Base-by-base conservation (phyloP, 352 stramenopile species). In the Phytophthora cryptogea region DNA sequence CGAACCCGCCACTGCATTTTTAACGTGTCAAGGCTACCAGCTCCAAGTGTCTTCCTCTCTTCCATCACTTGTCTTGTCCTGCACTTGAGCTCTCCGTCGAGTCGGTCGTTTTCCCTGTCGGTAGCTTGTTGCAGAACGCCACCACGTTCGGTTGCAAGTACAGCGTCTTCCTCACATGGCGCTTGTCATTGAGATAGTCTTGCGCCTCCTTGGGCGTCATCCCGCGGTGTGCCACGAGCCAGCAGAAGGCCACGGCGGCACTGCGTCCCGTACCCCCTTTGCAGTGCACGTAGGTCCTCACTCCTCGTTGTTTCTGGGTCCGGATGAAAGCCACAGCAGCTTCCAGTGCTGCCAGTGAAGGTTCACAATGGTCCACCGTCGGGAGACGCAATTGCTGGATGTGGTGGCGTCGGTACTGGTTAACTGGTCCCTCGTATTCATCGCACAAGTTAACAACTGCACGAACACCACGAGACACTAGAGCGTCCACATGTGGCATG, bases 401-500 rank as follows among this genome's bases (percentile, higher is more conserved):
- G 45, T 92, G 83, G 8, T 92, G 64, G 53, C 87, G 79, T 49
- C 80, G 70, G 77, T 99, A 99, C 47, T 93, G 78, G 17, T 68
- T 61, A 16, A 89, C 53, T 3, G 96, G 96, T 0, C 96, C 96
- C 2, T 55, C 41, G 64, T 98, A 99, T 73, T 99, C 96, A 59
- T 98, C 94, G 65, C 95, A 99, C 56, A 99, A 79, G 55, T 99
- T 99, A 32, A 98, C 78, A 10, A 98, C 92, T 16, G 89, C 94
- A 20, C 88, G 83, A 10, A 98, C 83, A 10, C 90, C 75, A 52
- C 82, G 74, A 30, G 88, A 76, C 44, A 90, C 62, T 3, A 98
- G 69, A 45, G 68, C 72, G 31, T 96, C 65, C 26, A 96, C 88
- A 74, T 97, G 89, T 27, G 76, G 63, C 67, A 96, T 78, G 58